A percentile compares a stretch with the other conserved stretches of the same genome.
phyloP scores from a whole-genome alignment of 2,329 filamentous ascomycete genomes.

The Apiospora malaysiana region DNA sequence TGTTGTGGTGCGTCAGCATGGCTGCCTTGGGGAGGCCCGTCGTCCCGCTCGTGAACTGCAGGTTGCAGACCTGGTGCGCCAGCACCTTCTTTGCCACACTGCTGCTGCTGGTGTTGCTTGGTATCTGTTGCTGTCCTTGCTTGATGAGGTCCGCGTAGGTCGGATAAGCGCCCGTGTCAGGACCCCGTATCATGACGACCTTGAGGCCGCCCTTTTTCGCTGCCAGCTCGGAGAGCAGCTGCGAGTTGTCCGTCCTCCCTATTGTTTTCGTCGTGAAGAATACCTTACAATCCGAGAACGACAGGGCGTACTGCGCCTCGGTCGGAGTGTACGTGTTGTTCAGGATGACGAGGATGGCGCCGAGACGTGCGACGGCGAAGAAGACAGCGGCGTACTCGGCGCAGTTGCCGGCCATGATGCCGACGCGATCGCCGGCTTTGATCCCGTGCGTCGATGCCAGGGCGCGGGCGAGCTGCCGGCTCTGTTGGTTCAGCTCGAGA shows the following conservation, averaged over 20 bases:
- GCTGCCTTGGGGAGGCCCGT: conserved; percentile 76
- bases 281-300: conserved; percentile 74
- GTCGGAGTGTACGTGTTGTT: conserved; percentile 83
- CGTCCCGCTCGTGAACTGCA: conserved; percentile 79
- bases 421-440: conserved; percentile 71
- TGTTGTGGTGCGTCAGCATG: conserved; percentile 73
- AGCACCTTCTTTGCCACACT: conserved; percentile 64
- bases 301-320: conserved; percentile 73
- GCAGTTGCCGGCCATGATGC: conserved; percentile 79
- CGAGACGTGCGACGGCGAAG: conserved; percentile 72
- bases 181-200: conserved; percentile 68
- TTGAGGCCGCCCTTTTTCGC: conserved; percentile 51
- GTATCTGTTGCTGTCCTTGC: conserved; percentile 48
- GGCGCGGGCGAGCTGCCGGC: conserved; percentile 66
- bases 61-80: conserved; percentile 72
- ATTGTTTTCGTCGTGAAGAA: conserved; percentile 76
- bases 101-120: conserved; percentile 49
- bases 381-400: conserved; percentile 81
- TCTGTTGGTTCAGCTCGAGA: conserved; percentile 67
- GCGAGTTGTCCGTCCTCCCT: conserved; percentile 67
- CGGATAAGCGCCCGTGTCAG: conserved; percentile 56
- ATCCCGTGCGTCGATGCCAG: conserved; percentile 68
- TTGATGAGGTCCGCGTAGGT: conserved; percentile 66
- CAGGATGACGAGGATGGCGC: conserved; percentile 74
- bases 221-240: conserved; percentile 61